Evolutionary conservation across 2,329 filamentous ascomycete species (phyloP).

Genomic region (Malbranchea zuffiana): DNA sequence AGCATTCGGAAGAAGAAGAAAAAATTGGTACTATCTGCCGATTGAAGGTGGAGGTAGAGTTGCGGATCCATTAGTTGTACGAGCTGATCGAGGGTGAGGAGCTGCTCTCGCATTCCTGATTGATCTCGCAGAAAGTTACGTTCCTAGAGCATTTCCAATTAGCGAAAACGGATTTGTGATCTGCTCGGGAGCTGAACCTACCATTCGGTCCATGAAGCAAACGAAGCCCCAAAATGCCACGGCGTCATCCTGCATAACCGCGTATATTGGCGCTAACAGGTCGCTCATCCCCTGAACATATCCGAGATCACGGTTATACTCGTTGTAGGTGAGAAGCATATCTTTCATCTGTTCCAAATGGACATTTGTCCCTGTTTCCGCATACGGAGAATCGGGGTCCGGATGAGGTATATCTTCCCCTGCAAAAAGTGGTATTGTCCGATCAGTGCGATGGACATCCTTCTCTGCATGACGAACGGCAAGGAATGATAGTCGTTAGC

Average conservation of each 20-base stretch:
- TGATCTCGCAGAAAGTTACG: slow-evolving; percentile 93
- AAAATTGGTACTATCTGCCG: slow-evolving; percentile 92
- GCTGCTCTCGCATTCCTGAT: slow-evolving; percentile 87
- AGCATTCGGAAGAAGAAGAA: slow-evolving; percentile 99
- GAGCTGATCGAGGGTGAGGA: slow-evolving; percentile 82
- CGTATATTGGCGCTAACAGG: slow-evolving; percentile 87
- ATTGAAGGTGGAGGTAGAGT: slow-evolving; percentile 80
- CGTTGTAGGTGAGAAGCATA: slow-evolving; percentile 96
- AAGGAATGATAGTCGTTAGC: slow-evolving; percentile 41
- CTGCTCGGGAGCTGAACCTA: slow-evolving; percentile 20
- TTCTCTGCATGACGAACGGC: slow-evolving; percentile 63
- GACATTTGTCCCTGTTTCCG: slow-evolving; percentile 85
- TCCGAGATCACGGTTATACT: slow-evolving; percentile 88
- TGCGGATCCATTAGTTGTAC: slow-evolving; percentile 95
- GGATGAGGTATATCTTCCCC: slow-evolving; percentile 95
- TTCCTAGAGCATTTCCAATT: slow-evolving; percentile 42
- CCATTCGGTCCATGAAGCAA: slow-evolving; percentile 92
- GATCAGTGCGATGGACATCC: slow-evolving; percentile 94
- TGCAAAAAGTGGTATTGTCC: slow-evolving; percentile 85
- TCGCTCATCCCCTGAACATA: slow-evolving; percentile 99
- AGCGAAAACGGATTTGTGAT: background rate
- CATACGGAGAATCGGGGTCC: slow-evolving; percentile 89
- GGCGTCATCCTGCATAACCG: slow-evolving; percentile 93
- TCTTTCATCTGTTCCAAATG: slow-evolving; percentile 99
- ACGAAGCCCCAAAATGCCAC: slow-evolving; percentile 96